Evolutionary conservation across 129 eudicot genomes (phyloP).

Genomic region (Kitagawia praeruptora): DNA sequence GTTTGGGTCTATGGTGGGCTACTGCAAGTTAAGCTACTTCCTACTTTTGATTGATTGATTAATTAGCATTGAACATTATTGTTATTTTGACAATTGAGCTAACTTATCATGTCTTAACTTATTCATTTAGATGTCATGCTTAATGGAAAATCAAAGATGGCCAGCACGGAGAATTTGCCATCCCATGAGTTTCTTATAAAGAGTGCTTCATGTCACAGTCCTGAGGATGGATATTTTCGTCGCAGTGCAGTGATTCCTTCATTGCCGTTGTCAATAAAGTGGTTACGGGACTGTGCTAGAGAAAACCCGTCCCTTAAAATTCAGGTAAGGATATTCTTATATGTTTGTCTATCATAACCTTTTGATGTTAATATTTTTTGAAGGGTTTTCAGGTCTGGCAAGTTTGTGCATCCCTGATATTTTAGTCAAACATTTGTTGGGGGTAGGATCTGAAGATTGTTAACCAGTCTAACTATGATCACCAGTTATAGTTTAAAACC

Average conservation of each 20-base stretch:
- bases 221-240: slow-evolving; percentile 33
- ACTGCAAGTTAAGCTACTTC: not conserved
- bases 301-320: slow-evolving; percentile 64
- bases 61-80: not conserved
- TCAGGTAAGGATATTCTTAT: slow-evolving; percentile 41
- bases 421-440: not conserved
- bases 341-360: not conserved
- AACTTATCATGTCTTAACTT: not conserved
- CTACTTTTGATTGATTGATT: not conserved
- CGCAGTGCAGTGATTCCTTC: slow-evolving; percentile 77
- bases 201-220: slow-evolving; percentile 35
- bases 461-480: not conserved
- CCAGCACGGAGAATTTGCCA: slow-evolving; percentile 25
- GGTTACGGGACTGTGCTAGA: slow-evolving; percentile 60
- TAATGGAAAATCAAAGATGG: slow-evolving; percentile 22
- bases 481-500: not conserved
- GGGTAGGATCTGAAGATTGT: not conserved
- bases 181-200: slow-evolving; percentile 29
- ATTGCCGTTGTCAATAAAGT: slow-evolving; percentile 60
- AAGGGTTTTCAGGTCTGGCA: not conserved
- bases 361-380: not conserved
- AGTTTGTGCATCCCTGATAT: not conserved
- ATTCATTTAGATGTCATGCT: slow-evolving; percentile 28
- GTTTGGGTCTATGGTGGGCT: not conserved
- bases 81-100: not conserved